Evolutionary conservation across 345 rosid species (phyloP), one percentile per base, ranked within the genome.

Genomic region (Hypericum perforatum): DNA sequence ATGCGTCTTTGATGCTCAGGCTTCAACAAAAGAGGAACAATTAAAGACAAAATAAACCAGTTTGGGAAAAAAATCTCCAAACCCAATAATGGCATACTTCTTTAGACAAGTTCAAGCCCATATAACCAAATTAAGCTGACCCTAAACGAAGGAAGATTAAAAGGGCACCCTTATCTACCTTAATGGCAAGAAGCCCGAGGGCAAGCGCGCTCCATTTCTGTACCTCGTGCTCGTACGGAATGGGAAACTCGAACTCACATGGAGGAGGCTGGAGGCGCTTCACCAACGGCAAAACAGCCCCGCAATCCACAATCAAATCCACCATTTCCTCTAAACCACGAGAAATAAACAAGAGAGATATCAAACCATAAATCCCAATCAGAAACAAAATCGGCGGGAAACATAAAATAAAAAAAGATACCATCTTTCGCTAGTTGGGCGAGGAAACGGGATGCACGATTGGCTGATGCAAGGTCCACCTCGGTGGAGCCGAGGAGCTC

Each of bases 181-280:
- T 94, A 29, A 94, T 84, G 6, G 99, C 97, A 36, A 94, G 97
- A 59, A 89, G 86, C 16, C 99, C 99, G 39, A 94, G 76, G 6
- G 97, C 97, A 54, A 85, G 89, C 11, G 99, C 99, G 62, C 99
- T 81, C 68, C 91, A 95, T 72, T 94, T 94, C 85, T 94, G 97
- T 4, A 89, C 95, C 66, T 94, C 99, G 11, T 94, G 99, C 70
- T 94, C 95, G 48, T 71, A 85, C 57, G 95, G 97, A 76, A 64
- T 94, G 9, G 62, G 46, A 63, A 22, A 1, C 32, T 54, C 58
- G 39, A 56, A 43, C 13, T 72, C 94, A 42, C 61, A 76, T 45
- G 87, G 81, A 11, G 99, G 94, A 55, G 87, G 73, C 63, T 82
- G 87, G 6, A 94, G 78, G 61, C 77, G 79, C 56, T 14, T 69